phyloP scores from a whole-genome alignment of 2,329 filamentous ascomycete species.

The Thelonectria olida region DNA sequence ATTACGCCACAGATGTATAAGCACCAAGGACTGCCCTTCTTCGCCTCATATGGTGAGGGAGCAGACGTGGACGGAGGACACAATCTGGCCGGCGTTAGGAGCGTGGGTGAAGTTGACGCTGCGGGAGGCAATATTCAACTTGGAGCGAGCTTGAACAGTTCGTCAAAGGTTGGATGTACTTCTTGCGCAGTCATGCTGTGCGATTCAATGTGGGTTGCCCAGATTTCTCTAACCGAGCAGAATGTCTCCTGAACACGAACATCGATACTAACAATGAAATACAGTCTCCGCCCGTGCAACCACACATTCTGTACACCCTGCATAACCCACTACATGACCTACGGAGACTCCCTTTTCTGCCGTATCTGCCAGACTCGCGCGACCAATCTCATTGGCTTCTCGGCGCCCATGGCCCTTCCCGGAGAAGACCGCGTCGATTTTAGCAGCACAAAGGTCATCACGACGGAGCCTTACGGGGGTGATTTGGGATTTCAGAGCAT shows the following conservation, averaged over 20 bases:
- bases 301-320: constrained; percentile 15
- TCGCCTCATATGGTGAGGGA: constrained; percentile 8
- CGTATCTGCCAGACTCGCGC: constrained; percentile 11
- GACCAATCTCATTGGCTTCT: constrained; percentile 15
- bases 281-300: constrained; percentile 18
- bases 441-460: neutral
- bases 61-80: neutral
- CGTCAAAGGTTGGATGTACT: constrained; percentile 11
- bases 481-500: neutral
- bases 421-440: constrained; percentile 13
- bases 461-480: neutral
- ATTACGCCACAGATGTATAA: constrained; percentile 15
- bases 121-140: neutral
- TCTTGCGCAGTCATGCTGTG: constrained; percentile 11
- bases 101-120: constrained; percentile 13
- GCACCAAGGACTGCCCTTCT: constrained; percentile 13
- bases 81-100: neutral
- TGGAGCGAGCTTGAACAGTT: neutral
- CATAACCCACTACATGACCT: constrained; percentile 15
- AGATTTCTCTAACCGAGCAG: neutral
- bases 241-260: no score
- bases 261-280: no score
- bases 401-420: constrained; percentile 20
- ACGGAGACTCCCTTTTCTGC: neutral
- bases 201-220: constrained; percentile 16